Base-by-base conservation (phyloP, 2,329 filamentous ascomycete genomes). In the Dryadomyces quercivorus region DNA sequence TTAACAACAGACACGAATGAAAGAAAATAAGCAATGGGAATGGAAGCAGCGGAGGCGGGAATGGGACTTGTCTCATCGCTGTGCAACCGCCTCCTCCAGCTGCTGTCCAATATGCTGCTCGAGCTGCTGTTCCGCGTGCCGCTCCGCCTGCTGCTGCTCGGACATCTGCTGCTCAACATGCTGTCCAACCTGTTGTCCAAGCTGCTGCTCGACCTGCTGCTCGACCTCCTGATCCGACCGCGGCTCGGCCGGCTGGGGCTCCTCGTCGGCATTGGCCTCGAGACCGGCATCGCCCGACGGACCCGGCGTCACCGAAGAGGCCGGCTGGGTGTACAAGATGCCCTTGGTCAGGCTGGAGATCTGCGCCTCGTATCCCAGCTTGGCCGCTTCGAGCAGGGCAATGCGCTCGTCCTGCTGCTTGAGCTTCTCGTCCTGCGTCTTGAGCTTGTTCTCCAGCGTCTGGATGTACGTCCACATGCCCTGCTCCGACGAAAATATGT, bases 401-500 rank as follows among this genome's bases (percentile, higher is more conserved):
- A 61, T 54, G 0, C 57, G 56, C 47, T 59, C 60, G 43, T 64
- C 63, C 52, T 68, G 59, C 46, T 56, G 48, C 40, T 50, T 65
- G 18, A 76, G 65, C 51, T 70, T 70, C 38, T 77, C 74, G 42
- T 67, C 69, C 21, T 78, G 62, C 13, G 69, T 65, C 54, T 73
- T 72, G n/a, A 78, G 65, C 59, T 71, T 72, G 13, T 81, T 77
- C 63, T 92, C 86, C 51, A 92, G 72, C 18, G 75, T 76, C 55
- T 88, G 82, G 38, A 91, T 79, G 62, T 89, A 89, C 4, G 75
- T 71, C 84, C 84, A 89, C 9, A 91, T 71, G 45, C 81, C 82
- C 58, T 81, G 74, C 51, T 82, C 79, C 18, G 76, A 70, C 52
- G 80, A 72, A 65, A 88, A 84, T 57, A 88, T 74, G 61, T 88